Percentiles rank a stretch among this genome's conserved stretches.
Evolutionary conservation across 2,329 filamentous ascomycete species (phyloP).

Genomic region (Penicillium freii): DNA sequence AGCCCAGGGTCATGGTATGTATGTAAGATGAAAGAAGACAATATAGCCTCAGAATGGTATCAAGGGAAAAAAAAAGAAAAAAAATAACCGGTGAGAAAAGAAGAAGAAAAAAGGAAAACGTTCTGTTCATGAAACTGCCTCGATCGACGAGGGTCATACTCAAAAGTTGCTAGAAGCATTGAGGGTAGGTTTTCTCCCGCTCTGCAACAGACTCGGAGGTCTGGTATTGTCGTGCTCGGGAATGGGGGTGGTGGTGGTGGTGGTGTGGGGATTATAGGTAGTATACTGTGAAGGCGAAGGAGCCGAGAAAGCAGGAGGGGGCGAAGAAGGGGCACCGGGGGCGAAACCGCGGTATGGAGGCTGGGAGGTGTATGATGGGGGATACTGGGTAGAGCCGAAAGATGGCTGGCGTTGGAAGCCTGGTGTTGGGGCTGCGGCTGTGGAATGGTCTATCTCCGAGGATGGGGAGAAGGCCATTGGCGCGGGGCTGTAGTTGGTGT

Average conservation of each 20-base stretch:
- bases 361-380: constrained; percentile 23
- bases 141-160: constrained; percentile 6
- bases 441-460: constrained; percentile 4
- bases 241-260: constrained; percentile 8
- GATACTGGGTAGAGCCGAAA: constrained; percentile 26
- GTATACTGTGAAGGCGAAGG: constrained; percentile 14
- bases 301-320: constrained; percentile 33
- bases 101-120: not conserved
- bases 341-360: constrained; percentile 18
- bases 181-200: constrained; percentile 37
- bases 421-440: not conserved
- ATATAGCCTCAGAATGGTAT: constrained; percentile 10
- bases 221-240: constrained; percentile 28
- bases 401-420: constrained; percentile 29
- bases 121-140: constrained; percentile 5
- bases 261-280: constrained; percentile 12
- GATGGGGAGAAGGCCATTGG: constrained; percentile 23
- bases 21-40: not conserved
- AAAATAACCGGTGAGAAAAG: not conserved
- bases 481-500: constrained; percentile 24
- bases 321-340: constrained; percentile 26
- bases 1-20: not conserved
- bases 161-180: constrained; percentile 39
- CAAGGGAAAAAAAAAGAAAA: not conserved
- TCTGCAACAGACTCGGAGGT: constrained; percentile 43